A percentile compares a stretch with the other conserved stretches of the same genome.
Conservation (phyloP, 2,329 filamentous ascomycete genomes). For the Fusarium bulbicola region DNA sequence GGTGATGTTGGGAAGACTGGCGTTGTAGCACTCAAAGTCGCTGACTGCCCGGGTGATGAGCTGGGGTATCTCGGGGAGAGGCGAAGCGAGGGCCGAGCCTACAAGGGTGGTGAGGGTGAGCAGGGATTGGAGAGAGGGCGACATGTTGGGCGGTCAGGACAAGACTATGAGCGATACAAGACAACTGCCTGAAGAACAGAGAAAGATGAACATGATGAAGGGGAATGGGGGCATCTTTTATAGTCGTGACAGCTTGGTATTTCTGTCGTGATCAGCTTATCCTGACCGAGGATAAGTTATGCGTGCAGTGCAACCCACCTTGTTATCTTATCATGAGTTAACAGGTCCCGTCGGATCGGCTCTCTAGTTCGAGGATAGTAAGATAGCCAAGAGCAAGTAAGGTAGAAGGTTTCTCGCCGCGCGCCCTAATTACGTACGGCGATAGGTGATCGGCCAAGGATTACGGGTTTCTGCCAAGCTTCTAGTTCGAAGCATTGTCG, state of each 20-base stretch:
- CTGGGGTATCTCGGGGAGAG: conserved; percentile 16
- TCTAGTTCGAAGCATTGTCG: neutral
- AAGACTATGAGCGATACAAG: neutral
- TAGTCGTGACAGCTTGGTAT: no score
- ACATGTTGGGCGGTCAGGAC: conserved; percentile 15
- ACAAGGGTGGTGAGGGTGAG: conserved; percentile 12
- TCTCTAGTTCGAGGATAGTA: conserved; percentile 1
- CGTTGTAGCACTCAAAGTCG: conserved; percentile 33
- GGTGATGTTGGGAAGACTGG: conserved; percentile 60
- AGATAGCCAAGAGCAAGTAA: conserved; percentile 5
- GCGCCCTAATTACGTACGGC: conserved; percentile 15
- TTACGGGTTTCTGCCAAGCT: conserved; percentile 3
- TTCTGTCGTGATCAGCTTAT: no score
- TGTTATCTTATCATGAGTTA: conserved; percentile 32
- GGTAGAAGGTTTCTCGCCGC: neutral
- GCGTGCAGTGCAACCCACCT: conserved; percentile 10
- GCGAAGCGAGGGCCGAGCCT: conserved; percentile 18
- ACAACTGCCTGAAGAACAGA: neutral
- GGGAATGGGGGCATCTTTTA: conserved; percentile 2
- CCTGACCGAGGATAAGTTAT: no score
- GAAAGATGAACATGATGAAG: neutral
- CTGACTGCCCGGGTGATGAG: conserved; percentile 5
- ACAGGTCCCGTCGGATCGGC: neutral
- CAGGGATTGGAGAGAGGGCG: conserved; percentile 12
- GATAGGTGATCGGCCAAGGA: conserved; percentile 12